A percentile compares a stretch with the other conserved stretches of the same genome.
These are phyloP conservation scores for Bolboschoenus planiculmis DNA, from an alignment of 176 grass and related monocot genomes.

Conservation along the genomic window DNA sequence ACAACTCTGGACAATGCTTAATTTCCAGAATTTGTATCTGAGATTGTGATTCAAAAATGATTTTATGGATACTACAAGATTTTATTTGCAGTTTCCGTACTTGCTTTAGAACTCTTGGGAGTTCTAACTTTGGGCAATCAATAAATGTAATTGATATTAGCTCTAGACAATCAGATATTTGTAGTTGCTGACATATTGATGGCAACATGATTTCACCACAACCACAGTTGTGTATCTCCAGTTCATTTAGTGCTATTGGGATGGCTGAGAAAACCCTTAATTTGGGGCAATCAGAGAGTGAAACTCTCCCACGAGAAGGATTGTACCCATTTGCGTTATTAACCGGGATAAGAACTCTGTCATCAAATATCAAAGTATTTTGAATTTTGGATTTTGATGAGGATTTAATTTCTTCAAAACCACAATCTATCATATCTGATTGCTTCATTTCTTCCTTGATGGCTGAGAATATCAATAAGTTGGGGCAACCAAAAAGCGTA, in stretches of 20 bases:
- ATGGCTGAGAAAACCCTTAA: background rate
- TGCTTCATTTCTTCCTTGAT: too few relatives aligned
- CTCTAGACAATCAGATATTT: background rate
- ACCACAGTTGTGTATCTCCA: background rate
- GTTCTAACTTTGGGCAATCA: background rate
- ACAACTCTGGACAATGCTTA: too few relatives aligned
- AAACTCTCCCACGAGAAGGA: background rate
- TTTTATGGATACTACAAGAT: background rate
- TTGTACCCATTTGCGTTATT: background rate
- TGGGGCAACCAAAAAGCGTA: too few relatives aligned
- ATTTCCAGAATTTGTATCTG: background rate
- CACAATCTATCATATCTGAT: too few relatives aligned
- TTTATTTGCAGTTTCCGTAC: background rate
- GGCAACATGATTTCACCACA: background rate
- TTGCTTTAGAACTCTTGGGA: background rate
- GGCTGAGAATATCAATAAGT: background rate
- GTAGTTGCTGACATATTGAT: background rate
- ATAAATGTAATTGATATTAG: background rate
- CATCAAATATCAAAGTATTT: too few relatives aligned
- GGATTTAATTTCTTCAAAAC: too few relatives aligned
- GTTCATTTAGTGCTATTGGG: background rate
- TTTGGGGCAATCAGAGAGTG: background rate
- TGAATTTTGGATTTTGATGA: too few relatives aligned
- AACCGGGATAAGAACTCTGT: too few relatives aligned
- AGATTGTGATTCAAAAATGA: background rate